phyloP scores from a whole-genome alignment of 352 stramenopile species.

The Thalassiosira mediterranea region DNA sequence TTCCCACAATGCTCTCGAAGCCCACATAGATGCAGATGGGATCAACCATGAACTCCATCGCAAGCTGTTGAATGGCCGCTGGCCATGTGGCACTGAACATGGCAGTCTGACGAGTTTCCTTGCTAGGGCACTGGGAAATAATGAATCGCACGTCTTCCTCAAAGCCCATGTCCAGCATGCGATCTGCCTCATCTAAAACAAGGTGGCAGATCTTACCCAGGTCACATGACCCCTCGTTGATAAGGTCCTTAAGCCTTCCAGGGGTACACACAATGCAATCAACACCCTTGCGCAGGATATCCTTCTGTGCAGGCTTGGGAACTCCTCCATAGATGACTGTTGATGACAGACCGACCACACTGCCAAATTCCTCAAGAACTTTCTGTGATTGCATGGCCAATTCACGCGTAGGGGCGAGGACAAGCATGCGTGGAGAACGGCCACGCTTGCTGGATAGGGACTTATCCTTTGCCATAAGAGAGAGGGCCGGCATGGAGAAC shows the following conservation, averaged over 20 bases:
- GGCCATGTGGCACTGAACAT: conserved; percentile 98
- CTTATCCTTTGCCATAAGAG: conserved; percentile 88
- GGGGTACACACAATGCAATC: conserved; percentile 95
- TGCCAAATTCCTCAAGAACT: conserved; percentile 92
- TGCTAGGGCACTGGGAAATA: conserved; percentile 68
- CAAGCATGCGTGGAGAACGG: conserved; percentile 89
- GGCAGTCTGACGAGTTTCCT: conserved; percentile 89
- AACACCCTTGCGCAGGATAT: conserved; percentile 88
- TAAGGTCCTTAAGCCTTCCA: conserved; percentile 90
- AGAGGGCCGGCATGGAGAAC: conserved; percentile 93
- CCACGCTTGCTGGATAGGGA: conserved; percentile 83
- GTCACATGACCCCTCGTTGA: conserved; percentile 88
- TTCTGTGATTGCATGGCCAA: conserved; percentile 92
- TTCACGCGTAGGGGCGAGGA: conserved; percentile 93
- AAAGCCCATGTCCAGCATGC: conserved; percentile 89
- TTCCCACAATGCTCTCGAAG: conserved; percentile 80
- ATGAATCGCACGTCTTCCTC: conserved; percentile 92
- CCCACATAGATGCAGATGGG: conserved; percentile 90
- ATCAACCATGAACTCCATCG: conserved; percentile 93
- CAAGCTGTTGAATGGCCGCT: conserved; percentile 94
- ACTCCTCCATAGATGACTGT: conserved; percentile 95
- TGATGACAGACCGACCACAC: conserved; percentile 87
- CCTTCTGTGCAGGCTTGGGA: conserved; percentile 92
- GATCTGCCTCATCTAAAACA: conserved; percentile 96
- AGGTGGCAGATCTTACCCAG: conserved; percentile 89